phyloP scores from a whole-genome alignment of 148 eudicot genomes.

The Dianthus caryophyllus region DNA sequence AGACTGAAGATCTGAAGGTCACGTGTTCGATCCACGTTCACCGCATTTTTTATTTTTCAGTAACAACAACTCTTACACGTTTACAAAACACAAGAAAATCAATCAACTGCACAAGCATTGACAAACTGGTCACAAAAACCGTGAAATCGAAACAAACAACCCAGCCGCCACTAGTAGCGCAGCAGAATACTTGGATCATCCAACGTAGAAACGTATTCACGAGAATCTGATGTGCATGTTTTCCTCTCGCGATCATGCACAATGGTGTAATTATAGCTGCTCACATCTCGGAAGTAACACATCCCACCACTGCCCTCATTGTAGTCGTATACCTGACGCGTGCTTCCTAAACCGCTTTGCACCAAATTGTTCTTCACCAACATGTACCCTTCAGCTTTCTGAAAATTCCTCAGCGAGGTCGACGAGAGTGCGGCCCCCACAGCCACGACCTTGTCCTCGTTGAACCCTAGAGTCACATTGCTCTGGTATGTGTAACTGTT shows the following conservation, averaged over 20 bases:
- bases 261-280: conserved; percentile 76
- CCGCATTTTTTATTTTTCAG: conserved; percentile 44
- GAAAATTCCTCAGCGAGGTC: conserved; percentile 45
- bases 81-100: too few species aligned
- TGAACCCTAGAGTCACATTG: conserved; percentile 48
- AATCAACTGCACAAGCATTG: too few species aligned
- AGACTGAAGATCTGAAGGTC: conserved; percentile 64
- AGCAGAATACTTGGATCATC: background rate
- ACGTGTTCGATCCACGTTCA: conserved; percentile 98
- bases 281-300: conserved; percentile 65
- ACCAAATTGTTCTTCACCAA: conserved; percentile 57
- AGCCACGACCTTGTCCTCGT: conserved; percentile 30
- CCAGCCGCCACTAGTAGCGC: background rate
- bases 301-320: conserved; percentile 22
- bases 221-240: conserved; percentile 31
- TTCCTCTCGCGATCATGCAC: conserved; percentile 46
- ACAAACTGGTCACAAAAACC: too few species aligned
- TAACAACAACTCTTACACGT: too few species aligned
- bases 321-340: conserved; percentile 49
- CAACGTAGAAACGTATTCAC: conserved; percentile 1
- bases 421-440: conserved; percentile 19
- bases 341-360: conserved; percentile 57
- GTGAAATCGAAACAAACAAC: too few species aligned
- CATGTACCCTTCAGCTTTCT: conserved; percentile 58
- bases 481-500: conserved; percentile 30